Evolutionary conservation across 2,329 filamentous ascomycete species (phyloP).

Genomic region (Clarireedia paspali): DNA sequence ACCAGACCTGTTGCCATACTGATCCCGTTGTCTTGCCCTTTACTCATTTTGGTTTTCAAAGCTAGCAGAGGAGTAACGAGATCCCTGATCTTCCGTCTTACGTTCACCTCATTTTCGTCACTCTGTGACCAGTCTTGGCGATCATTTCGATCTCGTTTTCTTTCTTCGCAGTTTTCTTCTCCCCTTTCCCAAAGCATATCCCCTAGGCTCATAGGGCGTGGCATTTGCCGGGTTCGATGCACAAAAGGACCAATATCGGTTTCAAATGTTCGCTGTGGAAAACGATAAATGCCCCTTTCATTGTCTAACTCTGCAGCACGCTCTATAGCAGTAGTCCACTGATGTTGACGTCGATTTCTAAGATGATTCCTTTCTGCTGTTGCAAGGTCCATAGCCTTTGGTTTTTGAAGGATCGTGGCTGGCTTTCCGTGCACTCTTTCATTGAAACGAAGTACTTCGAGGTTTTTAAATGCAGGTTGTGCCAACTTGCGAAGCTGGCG

Average conservation of each 20-base stretch:
- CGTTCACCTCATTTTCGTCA: slow-evolving; percentile 35
- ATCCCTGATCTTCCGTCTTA: slow-evolving; percentile 18
- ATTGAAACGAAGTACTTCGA: slow-evolving; percentile 28
- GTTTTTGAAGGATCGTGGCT: slow-evolving; percentile 14
- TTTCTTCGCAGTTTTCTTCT: slow-evolving; percentile 2
- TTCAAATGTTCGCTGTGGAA: slow-evolving; percentile 30
- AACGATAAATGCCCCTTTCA: slow-evolving; percentile 24
- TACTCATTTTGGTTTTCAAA: slow-evolving; percentile 35
- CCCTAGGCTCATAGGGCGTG: slow-evolving; percentile 21
- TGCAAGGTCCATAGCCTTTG: slow-evolving; percentile 20
- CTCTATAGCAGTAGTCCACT: slow-evolving; percentile 33
- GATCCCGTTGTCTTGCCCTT: slow-evolving; percentile 18
- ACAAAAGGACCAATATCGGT: slow-evolving; percentile 5
- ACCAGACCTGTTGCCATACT: slow-evolving; percentile 5
- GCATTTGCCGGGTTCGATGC: background rate
- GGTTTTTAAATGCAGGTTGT: slow-evolving; percentile 35
- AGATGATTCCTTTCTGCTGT: slow-evolving; percentile 32
- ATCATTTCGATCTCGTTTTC: slow-evolving; percentile 13
- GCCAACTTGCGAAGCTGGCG: slow-evolving; percentile 39
- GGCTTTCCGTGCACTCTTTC: slow-evolving; percentile 12
- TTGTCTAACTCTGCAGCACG: slow-evolving; percentile 29
- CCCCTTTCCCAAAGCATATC: slow-evolving; percentile 19
- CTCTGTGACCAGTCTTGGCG: slow-evolving; percentile 49
- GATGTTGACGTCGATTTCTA: slow-evolving; percentile 38
- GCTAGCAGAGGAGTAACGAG: slow-evolving; percentile 31